These are phyloP conservation scores for Elaeis guineensis DNA, from an alignment of 176 grass and related monocot genomes.

Conservation along the genomic window DNA sequence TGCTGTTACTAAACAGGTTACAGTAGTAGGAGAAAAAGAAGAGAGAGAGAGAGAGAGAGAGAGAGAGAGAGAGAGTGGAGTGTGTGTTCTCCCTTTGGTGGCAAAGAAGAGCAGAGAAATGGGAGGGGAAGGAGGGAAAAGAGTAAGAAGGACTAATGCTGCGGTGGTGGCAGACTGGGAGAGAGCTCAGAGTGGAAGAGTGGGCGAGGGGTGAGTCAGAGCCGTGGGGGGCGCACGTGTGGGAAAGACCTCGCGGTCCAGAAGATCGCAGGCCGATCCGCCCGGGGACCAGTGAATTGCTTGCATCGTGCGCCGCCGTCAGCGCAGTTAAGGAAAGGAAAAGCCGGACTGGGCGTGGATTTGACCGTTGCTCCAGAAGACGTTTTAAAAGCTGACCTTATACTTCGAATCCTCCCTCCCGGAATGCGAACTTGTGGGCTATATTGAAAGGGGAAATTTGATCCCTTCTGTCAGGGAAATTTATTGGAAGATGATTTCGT, in stretches of 20 bases:
- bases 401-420: no score
- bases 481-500: no score
- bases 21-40: no score
- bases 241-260: conserved; percentile 19
- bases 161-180: neutral
- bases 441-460: no score
- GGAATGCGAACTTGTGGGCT: no score
- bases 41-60: neutral
- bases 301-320: no score
- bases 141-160: conserved; percentile 10
- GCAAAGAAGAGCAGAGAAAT: conserved; percentile 5
- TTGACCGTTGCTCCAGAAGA: no score
- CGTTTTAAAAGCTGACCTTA: no score
- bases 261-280: conserved; percentile 27
- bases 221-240: conserved; percentile 24
- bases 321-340: no score
- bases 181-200: neutral
- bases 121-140: neutral
- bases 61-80: neutral
- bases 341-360: no score
- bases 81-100: neutral
- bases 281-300: conserved; percentile 44
- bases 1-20: no score
- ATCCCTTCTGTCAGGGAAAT: no score
- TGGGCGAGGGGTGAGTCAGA: conserved; percentile 4